These are phyloP conservation scores for Solanum lycopersicoides DNA, from an alignment of 257 asterid genomes.

Conservation along the genomic window DNA sequence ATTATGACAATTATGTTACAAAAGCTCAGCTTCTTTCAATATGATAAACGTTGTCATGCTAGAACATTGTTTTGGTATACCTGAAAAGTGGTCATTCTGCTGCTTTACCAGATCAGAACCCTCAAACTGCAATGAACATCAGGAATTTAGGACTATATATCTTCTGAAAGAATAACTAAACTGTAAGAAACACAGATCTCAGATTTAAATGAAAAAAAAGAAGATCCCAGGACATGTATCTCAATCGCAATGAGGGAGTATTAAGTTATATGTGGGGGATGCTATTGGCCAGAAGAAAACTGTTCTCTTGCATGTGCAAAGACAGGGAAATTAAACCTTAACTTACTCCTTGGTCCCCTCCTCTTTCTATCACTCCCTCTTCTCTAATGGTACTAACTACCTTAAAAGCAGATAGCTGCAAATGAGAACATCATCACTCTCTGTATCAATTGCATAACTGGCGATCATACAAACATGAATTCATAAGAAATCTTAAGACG, in stretches of 20 bases:
- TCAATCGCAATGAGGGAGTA: neutral
- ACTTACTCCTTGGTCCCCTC: neutral
- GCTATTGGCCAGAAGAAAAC: neutral
- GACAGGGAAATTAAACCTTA: neutral
- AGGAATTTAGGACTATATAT: neutral
- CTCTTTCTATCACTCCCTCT: neutral
- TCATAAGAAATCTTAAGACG: neutral
- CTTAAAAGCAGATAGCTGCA: neutral
- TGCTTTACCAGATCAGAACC: constrained; percentile 62
- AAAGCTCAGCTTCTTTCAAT: neutral
- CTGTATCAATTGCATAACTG: neutral
- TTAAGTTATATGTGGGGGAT: neutral
- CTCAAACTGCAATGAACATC: constrained; percentile 46
- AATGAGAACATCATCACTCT: neutral
- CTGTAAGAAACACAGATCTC: neutral
- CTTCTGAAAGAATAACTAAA: neutral
- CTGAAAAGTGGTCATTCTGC: constrained; percentile 73
- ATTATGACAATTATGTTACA: neutral
- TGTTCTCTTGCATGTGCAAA: neutral
- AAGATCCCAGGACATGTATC: neutral
- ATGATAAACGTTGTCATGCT: neutral
- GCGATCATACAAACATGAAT: neutral
- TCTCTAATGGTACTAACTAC: neutral
- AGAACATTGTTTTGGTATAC: constrained; percentile 11
- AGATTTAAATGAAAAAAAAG: neutral